Evolutionary conservation across 2,329 filamentous ascomycete species (phyloP).

Genomic region (Cordyceps javanica): DNA sequence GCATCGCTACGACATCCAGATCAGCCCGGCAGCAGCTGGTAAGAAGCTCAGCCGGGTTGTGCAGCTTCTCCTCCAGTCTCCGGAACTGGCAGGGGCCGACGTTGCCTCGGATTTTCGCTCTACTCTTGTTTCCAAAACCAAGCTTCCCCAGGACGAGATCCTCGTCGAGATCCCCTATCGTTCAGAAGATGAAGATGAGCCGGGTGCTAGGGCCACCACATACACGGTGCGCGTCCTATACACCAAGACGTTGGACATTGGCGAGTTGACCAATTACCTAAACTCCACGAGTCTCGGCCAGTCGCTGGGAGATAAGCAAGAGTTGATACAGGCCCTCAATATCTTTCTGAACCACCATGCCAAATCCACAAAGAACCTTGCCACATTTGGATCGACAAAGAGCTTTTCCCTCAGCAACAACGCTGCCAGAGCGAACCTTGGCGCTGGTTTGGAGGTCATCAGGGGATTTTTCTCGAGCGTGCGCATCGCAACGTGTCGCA

Average conservation of each 20-base stretch:
- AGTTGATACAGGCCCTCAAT: constrained; percentile 19
- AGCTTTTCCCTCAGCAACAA: constrained; percentile 20
- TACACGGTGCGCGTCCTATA: constrained; percentile 21
- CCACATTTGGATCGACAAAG: constrained; percentile 25
- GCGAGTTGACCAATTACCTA: constrained; percentile 22
- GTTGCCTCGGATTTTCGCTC: constrained; percentile 30
- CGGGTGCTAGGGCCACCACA: constrained; percentile 12
- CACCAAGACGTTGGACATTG: constrained; percentile 21
- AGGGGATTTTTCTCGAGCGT: constrained; percentile 31
- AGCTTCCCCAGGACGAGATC: constrained; percentile 15
- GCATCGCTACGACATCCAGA: neutral
- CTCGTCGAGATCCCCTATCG: constrained; percentile 20
- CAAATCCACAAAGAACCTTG: constrained; percentile 20
- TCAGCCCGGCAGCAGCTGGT: neutral
- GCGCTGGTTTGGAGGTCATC: constrained; percentile 22
- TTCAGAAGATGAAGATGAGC: constrained; percentile 24
- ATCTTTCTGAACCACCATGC: constrained; percentile 26
- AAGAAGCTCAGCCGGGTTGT: neutral
- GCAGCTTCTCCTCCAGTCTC: constrained; percentile 19
- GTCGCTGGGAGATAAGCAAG: constrained; percentile 19
- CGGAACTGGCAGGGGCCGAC: constrained; percentile 16
- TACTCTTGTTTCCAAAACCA: constrained; percentile 23
- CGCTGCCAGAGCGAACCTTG: constrained; percentile 18
- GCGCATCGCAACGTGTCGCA: constrained; percentile 26
- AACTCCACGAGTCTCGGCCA: constrained; percentile 19